These are phyloP conservation scores for Globisporangium carolinianum DNA, from an alignment of 352 stramenopile species.

Conservation along the genomic window DNA sequence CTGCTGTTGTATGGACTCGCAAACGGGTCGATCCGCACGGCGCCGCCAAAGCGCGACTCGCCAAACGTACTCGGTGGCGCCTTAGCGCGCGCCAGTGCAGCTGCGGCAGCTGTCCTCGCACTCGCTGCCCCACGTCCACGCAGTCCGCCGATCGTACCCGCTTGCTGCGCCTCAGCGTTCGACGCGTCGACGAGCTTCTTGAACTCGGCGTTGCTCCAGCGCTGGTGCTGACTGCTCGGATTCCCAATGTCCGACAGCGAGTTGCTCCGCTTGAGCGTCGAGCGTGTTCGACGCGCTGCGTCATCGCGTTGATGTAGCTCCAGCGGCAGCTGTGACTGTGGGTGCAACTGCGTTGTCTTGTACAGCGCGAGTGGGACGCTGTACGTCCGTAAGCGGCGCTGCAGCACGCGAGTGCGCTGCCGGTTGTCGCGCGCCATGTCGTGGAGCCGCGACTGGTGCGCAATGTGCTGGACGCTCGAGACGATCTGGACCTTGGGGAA, in stretches of 20 bases:
- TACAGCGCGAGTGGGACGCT: slow-evolving; percentile 52
- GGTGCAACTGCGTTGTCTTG: slow-evolving; percentile 3
- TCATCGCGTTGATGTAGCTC: slow-evolving; percentile 15
- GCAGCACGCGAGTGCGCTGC: slow-evolving; percentile 20
- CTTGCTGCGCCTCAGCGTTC: slow-evolving; percentile 40
- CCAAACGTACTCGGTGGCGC: slow-evolving; percentile 50
- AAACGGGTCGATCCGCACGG: slow-evolving; percentile 41
- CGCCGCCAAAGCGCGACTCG: slow-evolving; percentile 51
- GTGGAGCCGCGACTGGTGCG: slow-evolving; percentile 59
- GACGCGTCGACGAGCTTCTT: slow-evolving; percentile 65
- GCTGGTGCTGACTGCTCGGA: slow-evolving; percentile 41
- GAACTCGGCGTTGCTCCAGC: slow-evolving; percentile 67
- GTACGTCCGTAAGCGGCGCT: slow-evolving; percentile 32
- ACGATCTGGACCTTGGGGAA: slow-evolving; percentile 85
- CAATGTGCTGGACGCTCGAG: slow-evolving; percentile 67
- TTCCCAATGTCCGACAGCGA: slow-evolving; percentile 58
- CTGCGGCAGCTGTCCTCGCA: not conserved
- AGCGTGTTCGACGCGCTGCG: slow-evolving; percentile 13
- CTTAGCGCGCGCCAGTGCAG: slow-evolving; percentile 16
- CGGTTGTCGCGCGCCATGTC: slow-evolving; percentile 35
- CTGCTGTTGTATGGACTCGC: slow-evolving; percentile 9
- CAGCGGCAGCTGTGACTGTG: not conserved
- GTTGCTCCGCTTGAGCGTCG: slow-evolving; percentile 64
- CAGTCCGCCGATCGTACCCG: slow-evolving; percentile 28
- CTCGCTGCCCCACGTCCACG: slow-evolving; percentile 18